Percentiles rank a stretch among this genome's conserved stretches.
These are phyloP conservation scores for Leccinum boreale DNA, from an alignment of 768 basidiomycete species.

Conservation along the genomic window DNA sequence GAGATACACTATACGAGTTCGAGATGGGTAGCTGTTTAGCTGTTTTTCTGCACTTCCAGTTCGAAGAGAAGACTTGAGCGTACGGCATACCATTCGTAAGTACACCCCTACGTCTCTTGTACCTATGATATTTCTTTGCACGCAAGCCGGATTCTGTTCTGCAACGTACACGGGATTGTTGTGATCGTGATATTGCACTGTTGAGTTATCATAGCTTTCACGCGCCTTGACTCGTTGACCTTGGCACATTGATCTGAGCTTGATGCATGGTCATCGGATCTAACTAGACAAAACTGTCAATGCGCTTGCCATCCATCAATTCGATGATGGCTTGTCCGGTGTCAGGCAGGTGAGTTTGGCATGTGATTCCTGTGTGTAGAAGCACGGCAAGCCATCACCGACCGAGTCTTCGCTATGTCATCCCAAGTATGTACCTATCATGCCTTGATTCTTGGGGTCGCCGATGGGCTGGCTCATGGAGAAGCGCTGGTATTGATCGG, in stretches of 20 bases:
- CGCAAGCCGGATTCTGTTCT: conserved; percentile 10
- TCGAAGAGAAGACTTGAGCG: conserved; percentile 19
- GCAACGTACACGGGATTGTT: not conserved
- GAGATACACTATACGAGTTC: conserved; percentile 42
- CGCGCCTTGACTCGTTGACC: conserved; percentile 18
- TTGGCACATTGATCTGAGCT: conserved; percentile 23
- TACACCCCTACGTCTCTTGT: conserved; percentile 48
- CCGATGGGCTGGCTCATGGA: not conserved
- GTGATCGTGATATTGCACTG: conserved; percentile 5
- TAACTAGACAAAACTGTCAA: not conserved
- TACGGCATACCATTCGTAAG: conserved; percentile 44
- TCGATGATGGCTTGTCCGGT: not conserved
- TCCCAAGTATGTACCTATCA: not conserved
- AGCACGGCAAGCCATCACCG: too few species aligned
- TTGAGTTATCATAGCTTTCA: conserved; percentile 25
- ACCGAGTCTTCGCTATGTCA: too few species aligned
- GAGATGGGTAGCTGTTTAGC: conserved; percentile 21
- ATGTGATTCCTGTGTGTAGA: not conserved
- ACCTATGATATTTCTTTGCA: conserved; percentile 37
- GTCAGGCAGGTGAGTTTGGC: conserved; percentile 2
- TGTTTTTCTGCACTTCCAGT: conserved; percentile 15
- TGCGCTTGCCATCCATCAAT: not conserved
- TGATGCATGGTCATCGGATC: not conserved
- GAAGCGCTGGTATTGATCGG: not conserved
- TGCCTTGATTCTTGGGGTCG: too few species aligned